Conservation (phyloP, 768 basidiomycete genomes). For the Chalciporus piperatus region DNA sequence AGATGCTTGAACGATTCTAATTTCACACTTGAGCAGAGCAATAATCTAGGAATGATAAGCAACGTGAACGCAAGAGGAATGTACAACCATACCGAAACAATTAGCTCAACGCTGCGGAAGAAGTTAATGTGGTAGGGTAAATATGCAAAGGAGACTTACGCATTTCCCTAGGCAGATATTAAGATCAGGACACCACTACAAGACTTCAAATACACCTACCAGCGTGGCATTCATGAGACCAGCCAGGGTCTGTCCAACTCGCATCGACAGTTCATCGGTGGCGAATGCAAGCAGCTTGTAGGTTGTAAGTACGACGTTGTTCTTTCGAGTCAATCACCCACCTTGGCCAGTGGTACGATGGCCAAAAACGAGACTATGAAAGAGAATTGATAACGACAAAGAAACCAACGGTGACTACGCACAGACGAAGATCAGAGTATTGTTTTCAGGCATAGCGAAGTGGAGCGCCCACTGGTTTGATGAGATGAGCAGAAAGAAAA, state of each 20-base stretch:
- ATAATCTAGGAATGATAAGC: constrained; percentile 50
- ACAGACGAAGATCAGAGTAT: constrained; percentile 76
- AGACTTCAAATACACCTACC: constrained; percentile 36
- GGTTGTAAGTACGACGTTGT: not conserved
- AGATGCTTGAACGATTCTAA: constrained; percentile 77
- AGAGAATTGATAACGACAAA: not conserved
- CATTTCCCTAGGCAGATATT: constrained; percentile 24
- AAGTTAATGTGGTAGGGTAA: not conserved
- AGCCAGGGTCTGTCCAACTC: constrained; percentile 80
- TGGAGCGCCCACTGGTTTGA: constrained; percentile 65
- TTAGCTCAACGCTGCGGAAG: constrained; percentile 47
- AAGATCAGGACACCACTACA: not conserved
- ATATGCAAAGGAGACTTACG: constrained; percentile 17
- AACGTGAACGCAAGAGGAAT: not conserved
- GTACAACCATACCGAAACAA: constrained; percentile 55
- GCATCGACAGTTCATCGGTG: constrained; percentile 79
- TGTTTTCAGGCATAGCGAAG: constrained; percentile 48
- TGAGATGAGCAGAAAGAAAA: not conserved
- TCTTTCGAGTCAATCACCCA: constrained; percentile 18
- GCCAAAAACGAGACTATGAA: constrained; percentile 70
- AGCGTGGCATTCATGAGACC: constrained; percentile 85
- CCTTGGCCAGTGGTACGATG: constrained; percentile 84
- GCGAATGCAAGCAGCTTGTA: constrained; percentile 73
- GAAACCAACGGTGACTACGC: constrained; percentile 27
- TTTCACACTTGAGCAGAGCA: constrained; percentile 78